Evolutionary conservation across 306 rosid genomes (phyloP).

Genomic region (Pterocarpus santalinus): DNA sequence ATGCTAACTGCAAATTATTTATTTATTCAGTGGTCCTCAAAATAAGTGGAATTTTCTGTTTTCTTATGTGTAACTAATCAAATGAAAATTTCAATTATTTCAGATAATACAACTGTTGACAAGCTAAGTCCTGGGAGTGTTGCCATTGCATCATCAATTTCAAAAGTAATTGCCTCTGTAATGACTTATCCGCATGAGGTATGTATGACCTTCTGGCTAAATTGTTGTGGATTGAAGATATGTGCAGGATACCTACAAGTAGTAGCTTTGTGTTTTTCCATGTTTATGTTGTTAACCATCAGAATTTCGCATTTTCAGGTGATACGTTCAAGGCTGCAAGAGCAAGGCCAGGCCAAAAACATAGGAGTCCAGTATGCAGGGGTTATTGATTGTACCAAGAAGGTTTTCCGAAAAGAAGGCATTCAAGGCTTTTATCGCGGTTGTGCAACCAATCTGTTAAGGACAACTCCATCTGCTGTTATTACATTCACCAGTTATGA

Average conservation of each 20-base stretch:
- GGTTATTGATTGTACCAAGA: conserved; percentile 79
- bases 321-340: conserved; percentile 91
- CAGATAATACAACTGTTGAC: conserved; percentile 83
- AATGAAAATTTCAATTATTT: conserved; percentile 40
- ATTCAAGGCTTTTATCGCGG: conserved; percentile 88
- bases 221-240: not conserved
- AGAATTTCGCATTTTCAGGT: conserved; percentile 57
- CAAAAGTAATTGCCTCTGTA: conserved; percentile 87
- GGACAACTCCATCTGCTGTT: conserved; percentile 97
- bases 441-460: conserved; percentile 82
- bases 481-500: conserved; percentile 94
- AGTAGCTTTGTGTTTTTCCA: conserved; percentile 2
- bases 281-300: conserved; percentile 4
- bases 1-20: conserved; percentile 13
- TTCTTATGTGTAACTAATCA: conserved; percentile 35
- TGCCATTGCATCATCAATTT: conserved; percentile 80
- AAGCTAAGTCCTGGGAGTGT: conserved; percentile 71
- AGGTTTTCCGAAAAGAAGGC: conserved; percentile 89
- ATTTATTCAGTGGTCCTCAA: conserved; percentile 26
- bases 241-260: not conserved
- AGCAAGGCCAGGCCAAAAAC: conserved; percentile 88
- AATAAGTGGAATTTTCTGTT: not conserved
- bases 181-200: conserved; percentile 95
- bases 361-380: conserved; percentile 61
- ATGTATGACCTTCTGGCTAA: conserved; percentile 36